Evolutionary conservation across 2,329 filamentous ascomycete species (phyloP), one percentile per base, ranked within the genome.

Genomic region (Colletotrichum camelliae): DNA sequence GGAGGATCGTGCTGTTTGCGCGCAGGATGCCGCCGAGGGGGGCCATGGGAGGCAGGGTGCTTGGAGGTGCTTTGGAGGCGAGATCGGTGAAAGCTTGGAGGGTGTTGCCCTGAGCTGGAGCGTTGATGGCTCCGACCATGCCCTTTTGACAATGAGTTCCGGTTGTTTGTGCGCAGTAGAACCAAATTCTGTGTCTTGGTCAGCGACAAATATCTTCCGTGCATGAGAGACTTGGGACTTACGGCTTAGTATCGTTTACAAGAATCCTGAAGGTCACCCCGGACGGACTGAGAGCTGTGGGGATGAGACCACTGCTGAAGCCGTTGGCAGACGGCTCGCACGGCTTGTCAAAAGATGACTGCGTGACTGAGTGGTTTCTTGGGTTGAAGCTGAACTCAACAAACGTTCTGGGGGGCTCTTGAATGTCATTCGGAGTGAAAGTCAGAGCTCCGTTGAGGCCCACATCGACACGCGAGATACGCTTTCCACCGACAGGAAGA

Each of bases 111-210:
- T 78, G 73, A 0, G 75, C 37, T 1, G 81, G 78, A n/a, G 84
- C 83, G 78, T 90, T 90, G 77, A 89, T 86, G 55, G 86, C 84
- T 70, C 87, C 86, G 21, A 86, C 84, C 88, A 89, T 89, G 48
- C 88, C 88, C 4, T 79, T 77, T 62, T 85, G 83, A 77, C 84
- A 85, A 72, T 84, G 83, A 4, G 79, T 81, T 31, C 80, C 81
- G 7, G 72, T 78, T 1, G 81, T 81, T 74, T 85, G 83, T 24
- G 81, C 84, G 75, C 84, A 84, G 79, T 85, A 85, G 77, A 85
- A 86, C 82, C 83, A 85, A 57, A 85, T 78, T 16, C 62, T 66
- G 3, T 10, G 24, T 5, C 1, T 0, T 0, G 0, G 16, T 65
- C 8, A 65, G 33, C 35, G 35, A 2, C 4, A 58, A 13, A 24